Base-by-base conservation (phyloP, 306 rosid genomes). In the Phaseolus lunatus region DNA sequence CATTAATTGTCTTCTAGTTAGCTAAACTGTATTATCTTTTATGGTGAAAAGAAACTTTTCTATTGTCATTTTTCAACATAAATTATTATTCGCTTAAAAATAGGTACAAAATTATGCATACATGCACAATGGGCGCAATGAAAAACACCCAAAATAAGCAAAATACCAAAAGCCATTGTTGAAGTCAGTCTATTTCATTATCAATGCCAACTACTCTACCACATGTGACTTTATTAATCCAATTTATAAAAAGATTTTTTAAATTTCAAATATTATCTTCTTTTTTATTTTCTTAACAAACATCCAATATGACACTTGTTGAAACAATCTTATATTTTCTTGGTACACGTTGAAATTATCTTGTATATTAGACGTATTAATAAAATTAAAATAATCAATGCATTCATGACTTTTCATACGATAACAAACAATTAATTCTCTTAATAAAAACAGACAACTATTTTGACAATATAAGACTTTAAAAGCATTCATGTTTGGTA, bases 141-240 rank as follows among this genome's bases (percentile, higher is more conserved):
- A 14, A 14, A 20, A 53, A 19, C 27, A 53, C 39, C 16, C 8
- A 33, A 33, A 64, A 9, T 19, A 18, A 65, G 9, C 47, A 67
- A 43, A 67, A 3, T 29, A 16, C 9, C 5, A 48, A 10, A 47
- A 69, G 31, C 14, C 1, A 4, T 31, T 31, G 35, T 5, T 0
- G 35, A 31, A 31, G 6, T 31, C 35, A 31, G 35, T 7, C 35
- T 31, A 31, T 7, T 31, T 7, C 7, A 44, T 50, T 18, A 19
- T 72, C 20, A 35, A 37, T 72, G 64, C 52, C 63, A 70, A 52
- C 50, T 3, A 53, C 50, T 13, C 64, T 33, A 33, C 57, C 57
- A 59, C 13, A 10, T 45, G 70, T 14, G 8, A 73, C 20, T 74
- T 73, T 44, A 59, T 22, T 26, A 24, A 43, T 24, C 44, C 43